Evolutionary conservation across 345 rosid species (phyloP), one percentile per base, ranked within the genome.

Genomic region (Linum lewisii): DNA sequence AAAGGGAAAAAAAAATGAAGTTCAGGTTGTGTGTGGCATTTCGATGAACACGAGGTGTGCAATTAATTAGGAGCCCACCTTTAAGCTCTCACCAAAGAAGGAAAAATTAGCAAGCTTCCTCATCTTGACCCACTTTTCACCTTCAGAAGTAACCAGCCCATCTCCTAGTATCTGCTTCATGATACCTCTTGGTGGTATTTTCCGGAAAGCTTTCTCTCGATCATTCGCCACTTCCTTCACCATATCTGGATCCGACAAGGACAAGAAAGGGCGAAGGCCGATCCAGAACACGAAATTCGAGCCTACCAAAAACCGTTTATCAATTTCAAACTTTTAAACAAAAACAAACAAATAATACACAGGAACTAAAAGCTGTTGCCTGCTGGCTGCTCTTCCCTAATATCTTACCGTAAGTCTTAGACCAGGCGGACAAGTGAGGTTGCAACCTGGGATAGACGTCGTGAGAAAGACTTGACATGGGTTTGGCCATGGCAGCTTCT

Each of bases 61-160:
- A 34, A 34, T 5, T 5, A 6, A 6, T 34, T 1, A 11, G 38
- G 5, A 5, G 10, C 24, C 26, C 2, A 54, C 57, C 57, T 54
- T 54, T 7, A 54, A 24, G 57, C 57, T 54, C 24, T 54, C 57
- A 1, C 26, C 24, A 10, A 21, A 24, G 57, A 54, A 54, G 22
- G 57, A 11, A 16, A 19, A 7, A 23, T 54, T 54, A 23, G 57
- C 57, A 7, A 54, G 29, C 26, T 54, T 54, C 7, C 57, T 20
- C 57, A 54, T 23, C 29, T 54, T 54, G 26, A 18, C 26, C 57
- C 57, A 54, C 26, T 54, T 54, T 23, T 54, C 57, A 16, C 57
- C 57, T 16, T 54, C 26, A 8, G 57, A 54, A 0, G 26, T 24
- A 15, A 54, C 57, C 16, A 54, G 29, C 15, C 57, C 57, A 54